A percentile compares a stretch with the other conserved stretches of the same genome.
Evolutionary conservation across 768 basidiomycete genomes (phyloP).

Genomic region (Butyriboletus loyo): DNA sequence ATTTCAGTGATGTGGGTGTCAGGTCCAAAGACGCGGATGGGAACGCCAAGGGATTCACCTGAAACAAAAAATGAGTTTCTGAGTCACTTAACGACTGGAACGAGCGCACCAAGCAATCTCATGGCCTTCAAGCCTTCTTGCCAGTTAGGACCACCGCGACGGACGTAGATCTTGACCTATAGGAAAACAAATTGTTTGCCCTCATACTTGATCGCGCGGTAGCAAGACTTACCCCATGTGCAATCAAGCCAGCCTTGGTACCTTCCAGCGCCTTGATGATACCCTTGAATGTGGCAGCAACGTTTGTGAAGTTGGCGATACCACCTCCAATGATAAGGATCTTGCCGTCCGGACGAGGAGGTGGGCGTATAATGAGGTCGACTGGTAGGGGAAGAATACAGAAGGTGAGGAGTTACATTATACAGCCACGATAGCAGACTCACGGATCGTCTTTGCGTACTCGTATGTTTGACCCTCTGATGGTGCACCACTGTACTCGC

Average conservation of each 20-base stretch:
- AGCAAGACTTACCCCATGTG: slow-evolving; percentile 26
- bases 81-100: not conserved
- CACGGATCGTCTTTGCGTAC: slow-evolving; percentile 97
- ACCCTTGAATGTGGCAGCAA: slow-evolving; percentile 99
- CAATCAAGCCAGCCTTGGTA: slow-evolving; percentile 81
- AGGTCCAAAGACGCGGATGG: slow-evolving; percentile 95
- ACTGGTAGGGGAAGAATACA: slow-evolving; percentile 39
- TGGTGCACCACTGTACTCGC: slow-evolving; percentile 98
- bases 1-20: slow-evolving; percentile 99
- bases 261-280: slow-evolving; percentile 97
- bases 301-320: slow-evolving; percentile 99
- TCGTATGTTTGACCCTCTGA: slow-evolving; percentile 99
- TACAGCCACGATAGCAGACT: slow-evolving; percentile 28
- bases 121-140: slow-evolving; percentile 99
- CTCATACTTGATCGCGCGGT: not conserved
- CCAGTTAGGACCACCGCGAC: slow-evolving; percentile 99
- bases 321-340: slow-evolving; percentile 99
- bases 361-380: slow-evolving; percentile 92
- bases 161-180: slow-evolving; percentile 91
- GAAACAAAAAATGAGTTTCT: not conserved
- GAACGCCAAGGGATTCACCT: slow-evolving; percentile 92
- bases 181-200: slow-evolving; percentile 35
- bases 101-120: slow-evolving; percentile 70
- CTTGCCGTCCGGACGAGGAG: slow-evolving; percentile 83
- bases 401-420: not conserved